Conservation (phyloP, 805 yeast species). For the Kluyveromyces nonfermentans region DNA sequence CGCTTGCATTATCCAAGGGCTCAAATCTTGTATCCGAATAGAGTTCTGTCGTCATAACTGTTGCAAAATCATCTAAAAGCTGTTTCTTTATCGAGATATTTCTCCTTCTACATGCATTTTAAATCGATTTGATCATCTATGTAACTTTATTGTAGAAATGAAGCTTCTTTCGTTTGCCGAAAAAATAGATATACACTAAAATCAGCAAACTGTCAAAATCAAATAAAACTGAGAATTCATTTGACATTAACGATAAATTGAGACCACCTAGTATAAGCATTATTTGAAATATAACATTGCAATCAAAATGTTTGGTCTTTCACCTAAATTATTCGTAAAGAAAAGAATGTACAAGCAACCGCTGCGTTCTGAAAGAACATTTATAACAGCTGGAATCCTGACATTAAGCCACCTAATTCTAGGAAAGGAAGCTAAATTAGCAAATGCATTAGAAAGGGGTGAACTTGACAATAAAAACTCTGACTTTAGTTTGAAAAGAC, state of each 20-base stretch:
- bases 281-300: not conserved
- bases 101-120: no score
- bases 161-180: no score
- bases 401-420: conserved; percentile 19
- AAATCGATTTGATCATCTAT: no score
- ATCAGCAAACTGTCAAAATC: no score
- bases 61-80: not conserved
- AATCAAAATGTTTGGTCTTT: not conserved
- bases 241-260: no score
- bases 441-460: conserved; percentile 44
- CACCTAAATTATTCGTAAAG: not conserved
- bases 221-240: no score
- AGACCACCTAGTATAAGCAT: no score
- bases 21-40: conserved; percentile 18
- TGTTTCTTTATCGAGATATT: no score
- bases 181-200: no score
- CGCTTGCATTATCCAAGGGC: not conserved
- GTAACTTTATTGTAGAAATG: no score
- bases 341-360: not conserved
- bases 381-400: conserved; percentile 4
- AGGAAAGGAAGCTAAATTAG: conserved; percentile 42
- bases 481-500: conserved; percentile 31
- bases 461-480: conserved; percentile 23
- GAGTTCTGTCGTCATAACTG: conserved; percentile 28
- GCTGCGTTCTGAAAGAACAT: not conserved